These are phyloP conservation scores for Alternaria atra DNA, from an alignment of 2,329 filamentous ascomycete species.

Conservation along the genomic window DNA sequence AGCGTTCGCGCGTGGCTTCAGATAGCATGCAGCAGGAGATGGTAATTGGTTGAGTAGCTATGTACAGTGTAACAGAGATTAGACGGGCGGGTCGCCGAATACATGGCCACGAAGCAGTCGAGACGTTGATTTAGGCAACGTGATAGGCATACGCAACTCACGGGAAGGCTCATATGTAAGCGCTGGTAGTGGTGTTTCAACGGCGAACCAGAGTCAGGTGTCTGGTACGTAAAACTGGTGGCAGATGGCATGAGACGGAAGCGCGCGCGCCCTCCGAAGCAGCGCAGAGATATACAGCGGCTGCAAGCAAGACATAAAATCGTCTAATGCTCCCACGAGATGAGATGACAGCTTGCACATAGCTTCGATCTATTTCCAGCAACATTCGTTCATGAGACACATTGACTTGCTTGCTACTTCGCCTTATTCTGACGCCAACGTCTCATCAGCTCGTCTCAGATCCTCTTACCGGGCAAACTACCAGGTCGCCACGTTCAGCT, in stretches of 20 bases:
- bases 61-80: slow-evolving; percentile 28
- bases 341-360: slow-evolving; percentile 34
- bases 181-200: slow-evolving; percentile 47
- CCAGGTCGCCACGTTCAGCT: slow-evolving; percentile 37
- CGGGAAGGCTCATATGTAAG: slow-evolving; percentile 37
- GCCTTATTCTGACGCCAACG: slow-evolving; percentile 27
- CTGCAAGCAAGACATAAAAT: slow-evolving; percentile 49
- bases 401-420: slow-evolving; percentile 23
- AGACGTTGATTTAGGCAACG: slow-evolving; percentile 35
- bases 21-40: slow-evolving; percentile 26
- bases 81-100: slow-evolving; percentile 31
- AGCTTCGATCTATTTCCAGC: slow-evolving; percentile 34
- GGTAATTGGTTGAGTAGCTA: slow-evolving; percentile 35
- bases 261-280: slow-evolving; percentile 47
- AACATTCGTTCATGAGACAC: slow-evolving; percentile 20
- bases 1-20: slow-evolving; percentile 43
- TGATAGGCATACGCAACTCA: slow-evolving; percentile 33
- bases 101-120: slow-evolving; percentile 29
- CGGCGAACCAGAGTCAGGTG: slow-evolving; percentile 43
- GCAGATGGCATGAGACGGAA: slow-evolving; percentile 42
- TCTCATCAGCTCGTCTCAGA: slow-evolving; percentile 43
- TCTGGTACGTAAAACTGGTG: slow-evolving; percentile 38
- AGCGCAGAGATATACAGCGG: slow-evolving; percentile 45
- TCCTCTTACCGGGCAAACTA: slow-evolving; percentile 29
- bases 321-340: slow-evolving; percentile 37